Evolutionary conservation across 2,329 filamentous ascomycete species (phyloP), one percentile per base, ranked within the genome.

Genomic region (Trichoderma breve): DNA sequence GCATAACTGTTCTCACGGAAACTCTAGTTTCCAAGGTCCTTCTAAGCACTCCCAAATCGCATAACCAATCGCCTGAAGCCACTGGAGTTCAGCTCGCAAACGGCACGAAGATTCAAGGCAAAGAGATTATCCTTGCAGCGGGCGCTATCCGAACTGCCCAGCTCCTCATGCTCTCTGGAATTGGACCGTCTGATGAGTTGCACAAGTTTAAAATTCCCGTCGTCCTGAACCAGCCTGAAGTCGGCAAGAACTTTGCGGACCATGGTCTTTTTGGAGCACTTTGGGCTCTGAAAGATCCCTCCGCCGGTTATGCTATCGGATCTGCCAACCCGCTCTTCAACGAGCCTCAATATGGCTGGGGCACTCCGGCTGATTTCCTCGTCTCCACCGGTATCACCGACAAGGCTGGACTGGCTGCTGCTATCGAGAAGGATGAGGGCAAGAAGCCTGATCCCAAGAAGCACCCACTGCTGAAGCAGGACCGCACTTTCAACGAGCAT

Each of bases 81-180:
- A 67, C 61, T 0, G 75, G 76, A 15, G 73, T 78, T 24, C 75
- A 79, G 55, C 74, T 77, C 3, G 73, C 74, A 11, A 70, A 78
- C 14, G 77, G 80, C 3, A 77, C 4, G 26, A 65, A 76, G 11
- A 78, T 79, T 32, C 73, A 72, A 63, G 51, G 73, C 73, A 75
- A 78, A 67, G 75, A 82, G 72, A 82, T 88, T 15, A 87, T 88
- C 66, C 71, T 88, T 36, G 82, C 84, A 0, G 85, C 83, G 3
- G 86, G 86, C 11, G 78, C 83, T 1, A 84, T 87, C 72, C 86
- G 86, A 74, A 84, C 83, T 1, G 86, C 86, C 0, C 84, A 87
- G 65, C 79, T 88, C 2, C 82, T 88, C 0, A 85, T 85, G 77
- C 80, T 86, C 1, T 85, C 83, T 58, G 86, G 86, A 3, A 82